Percentiles rank a stretch among this genome's conserved stretches.
These are phyloP conservation scores for Russula sp. DNA, from an alignment of 768 basidiomycete genomes.

Conservation along the genomic window DNA sequence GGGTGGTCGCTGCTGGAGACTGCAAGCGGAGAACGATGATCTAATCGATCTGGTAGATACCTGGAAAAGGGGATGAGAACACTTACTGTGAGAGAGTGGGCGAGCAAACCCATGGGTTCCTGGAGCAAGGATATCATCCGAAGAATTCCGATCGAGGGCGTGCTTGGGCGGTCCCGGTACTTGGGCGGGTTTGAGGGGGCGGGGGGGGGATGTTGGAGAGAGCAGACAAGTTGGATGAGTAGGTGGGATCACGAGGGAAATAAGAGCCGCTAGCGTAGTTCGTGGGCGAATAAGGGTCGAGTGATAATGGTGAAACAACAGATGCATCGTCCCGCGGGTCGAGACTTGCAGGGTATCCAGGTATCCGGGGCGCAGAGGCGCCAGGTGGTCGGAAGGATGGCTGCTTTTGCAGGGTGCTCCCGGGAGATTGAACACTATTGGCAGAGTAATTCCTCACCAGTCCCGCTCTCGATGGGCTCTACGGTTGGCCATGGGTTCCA, in stretches of 20 bases:
- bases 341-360: slow-evolving; percentile 21
- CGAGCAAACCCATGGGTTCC: slow-evolving; percentile 22
- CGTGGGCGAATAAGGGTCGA: slow-evolving; percentile 9
- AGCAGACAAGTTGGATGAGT: background rate
- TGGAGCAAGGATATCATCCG: no score
- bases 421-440: slow-evolving; percentile 14
- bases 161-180: no score
- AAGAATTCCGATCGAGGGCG: no score
- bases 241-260: slow-evolving; percentile 6
- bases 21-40: background rate
- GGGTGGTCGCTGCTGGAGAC: slow-evolving; percentile 16
- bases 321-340: slow-evolving; percentile 16
- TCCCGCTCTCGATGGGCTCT: slow-evolving; percentile 4
- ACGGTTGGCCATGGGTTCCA: slow-evolving; percentile 7
- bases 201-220: slow-evolving; percentile 13
- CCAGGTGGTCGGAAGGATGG: slow-evolving; percentile 28
- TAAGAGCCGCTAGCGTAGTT: slow-evolving; percentile 1
- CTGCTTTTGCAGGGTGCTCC: slow-evolving; percentile 11
- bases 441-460: background rate
- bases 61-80: slow-evolving; percentile 6
- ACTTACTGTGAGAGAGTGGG: slow-evolving; percentile 21
- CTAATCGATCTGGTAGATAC: background rate
- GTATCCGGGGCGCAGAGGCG: slow-evolving; percentile 29
- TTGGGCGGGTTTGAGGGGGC: slow-evolving; percentile 11
- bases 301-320: background rate